phyloP scores from a whole-genome alignment of 2,329 filamentous ascomycete genomes.

The Clathrospora elynae region DNA sequence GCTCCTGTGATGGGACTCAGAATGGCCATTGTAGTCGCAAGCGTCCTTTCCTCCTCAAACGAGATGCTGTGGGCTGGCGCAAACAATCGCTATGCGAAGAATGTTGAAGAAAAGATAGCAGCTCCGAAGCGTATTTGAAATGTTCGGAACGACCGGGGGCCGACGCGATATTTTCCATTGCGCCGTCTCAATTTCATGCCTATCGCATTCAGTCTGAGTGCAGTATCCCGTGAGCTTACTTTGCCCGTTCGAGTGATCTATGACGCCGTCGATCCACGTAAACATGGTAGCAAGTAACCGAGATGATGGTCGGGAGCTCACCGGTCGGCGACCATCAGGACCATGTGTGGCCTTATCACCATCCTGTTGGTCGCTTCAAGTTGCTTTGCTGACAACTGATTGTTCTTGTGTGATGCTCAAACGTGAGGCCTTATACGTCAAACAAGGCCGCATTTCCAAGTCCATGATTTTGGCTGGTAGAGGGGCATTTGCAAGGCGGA shows the following conservation, averaged over 20 bases:
- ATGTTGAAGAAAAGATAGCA: slow-evolving; percentile 9
- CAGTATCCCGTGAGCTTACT: slow-evolving; percentile 37
- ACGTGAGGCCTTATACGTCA: neutral
- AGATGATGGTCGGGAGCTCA: neutral
- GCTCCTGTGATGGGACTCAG: slow-evolving; percentile 45
- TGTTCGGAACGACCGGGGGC: slow-evolving; percentile 17
- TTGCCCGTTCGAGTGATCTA: slow-evolving; percentile 44
- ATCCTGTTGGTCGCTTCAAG: neutral
- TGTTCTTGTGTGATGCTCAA: neutral
- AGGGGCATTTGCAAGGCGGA: no score
- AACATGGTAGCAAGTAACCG: slow-evolving; percentile 7
- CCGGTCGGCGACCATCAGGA: neutral
- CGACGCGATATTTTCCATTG: slow-evolving; percentile 25
- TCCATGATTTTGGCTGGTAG: no score
- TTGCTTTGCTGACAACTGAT: neutral
- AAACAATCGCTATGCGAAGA: slow-evolving; percentile 1
- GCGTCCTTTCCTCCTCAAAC: neutral
- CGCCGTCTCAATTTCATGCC: slow-evolving; percentile 30
- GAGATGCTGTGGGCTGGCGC: neutral
- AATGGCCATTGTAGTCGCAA: slow-evolving; percentile 45
- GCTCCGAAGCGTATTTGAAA: slow-evolving; percentile 14
- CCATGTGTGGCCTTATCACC: neutral
- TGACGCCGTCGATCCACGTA: slow-evolving; percentile 37
- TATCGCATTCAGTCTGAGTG: slow-evolving; percentile 39
- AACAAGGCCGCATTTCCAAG: no score